Evolutionary conservation across 2,329 filamentous ascomycete species (phyloP).

Genomic region (Metarhizium anisopliae): DNA sequence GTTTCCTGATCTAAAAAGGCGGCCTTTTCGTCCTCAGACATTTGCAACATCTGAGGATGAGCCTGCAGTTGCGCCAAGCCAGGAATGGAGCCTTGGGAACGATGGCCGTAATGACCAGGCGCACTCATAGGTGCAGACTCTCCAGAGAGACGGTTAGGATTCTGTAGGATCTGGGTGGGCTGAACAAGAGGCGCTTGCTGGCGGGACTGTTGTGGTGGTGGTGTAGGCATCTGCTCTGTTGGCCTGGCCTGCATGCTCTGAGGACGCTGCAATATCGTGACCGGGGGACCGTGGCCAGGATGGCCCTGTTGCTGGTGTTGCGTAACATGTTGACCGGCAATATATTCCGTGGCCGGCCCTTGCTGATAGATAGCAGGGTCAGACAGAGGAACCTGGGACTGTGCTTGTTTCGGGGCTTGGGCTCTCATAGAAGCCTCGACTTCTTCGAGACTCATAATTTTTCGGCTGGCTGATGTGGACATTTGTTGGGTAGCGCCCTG

Average conservation of each 20-base stretch:
- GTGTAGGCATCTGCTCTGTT: conserved; percentile 16
- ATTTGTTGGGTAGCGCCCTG: conserved; percentile 14
- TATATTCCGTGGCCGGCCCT: conserved; percentile 13
- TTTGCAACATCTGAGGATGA: conserved; percentile 46
- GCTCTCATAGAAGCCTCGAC: conserved; percentile 87
- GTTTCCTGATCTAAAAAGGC: conserved; percentile 85
- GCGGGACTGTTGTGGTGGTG: conserved; percentile 16
- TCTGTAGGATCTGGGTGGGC: conserved; percentile 71
- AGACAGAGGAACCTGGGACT: conserved; percentile 22
- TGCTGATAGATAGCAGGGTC: conserved; percentile 21
- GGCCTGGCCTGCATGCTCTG: conserved; percentile 27
- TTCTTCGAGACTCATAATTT: conserved; percentile 93
- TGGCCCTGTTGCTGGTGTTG: conserved; percentile 21
- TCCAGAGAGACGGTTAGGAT: conserved; percentile 56
- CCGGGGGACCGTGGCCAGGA: conserved; percentile 35
- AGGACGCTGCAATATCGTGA: conserved; percentile 48
- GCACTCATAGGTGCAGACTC: conserved; percentile 31
- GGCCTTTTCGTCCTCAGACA: conserved; percentile 77
- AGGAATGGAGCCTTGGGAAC: conserved; percentile 42
- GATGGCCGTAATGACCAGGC: conserved; percentile 30
- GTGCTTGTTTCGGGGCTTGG: conserved; percentile 47
- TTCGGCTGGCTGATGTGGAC: conserved; percentile 40
- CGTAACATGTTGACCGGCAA: conserved; percentile 11
- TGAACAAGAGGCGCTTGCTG: conserved; percentile 35
- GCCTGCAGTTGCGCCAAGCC: conserved; percentile 23